A percentile compares a stretch with the other conserved stretches of the same genome.
These are phyloP conservation scores for Rhododendron ovatum DNA, from an alignment of 148 eudicot species.

Conservation along the genomic window DNA sequence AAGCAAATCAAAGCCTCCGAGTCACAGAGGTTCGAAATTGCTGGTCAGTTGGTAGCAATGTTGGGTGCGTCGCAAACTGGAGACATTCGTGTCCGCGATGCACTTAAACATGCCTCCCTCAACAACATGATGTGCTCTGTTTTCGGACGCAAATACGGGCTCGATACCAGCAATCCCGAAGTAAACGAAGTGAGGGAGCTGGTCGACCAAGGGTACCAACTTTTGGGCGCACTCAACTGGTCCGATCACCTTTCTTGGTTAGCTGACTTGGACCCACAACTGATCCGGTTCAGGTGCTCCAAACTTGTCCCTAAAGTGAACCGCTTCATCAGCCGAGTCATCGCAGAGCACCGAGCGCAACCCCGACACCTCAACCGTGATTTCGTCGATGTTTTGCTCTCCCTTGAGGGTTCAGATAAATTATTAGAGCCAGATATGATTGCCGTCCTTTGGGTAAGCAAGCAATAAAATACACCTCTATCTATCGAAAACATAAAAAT, in stretches of 20 bases:
- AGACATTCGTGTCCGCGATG: slow-evolving; percentile 32
- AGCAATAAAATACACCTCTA: not conserved
- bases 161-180: slow-evolving; percentile 20
- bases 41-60: slow-evolving; percentile 34
- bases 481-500: too few relatives aligned
- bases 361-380: slow-evolving; percentile 30
- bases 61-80: slow-evolving; percentile 11
- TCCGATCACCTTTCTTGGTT: slow-evolving; percentile 69
- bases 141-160: slow-evolving; percentile 36
- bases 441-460: slow-evolving; percentile 73
- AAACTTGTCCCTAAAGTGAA: slow-evolving; percentile 63
- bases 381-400: slow-evolving; percentile 67
- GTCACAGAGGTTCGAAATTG: slow-evolving; percentile 36
- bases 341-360: slow-evolving; percentile 41
- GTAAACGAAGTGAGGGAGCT: slow-evolving; percentile 38
- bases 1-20: slow-evolving; percentile 60
- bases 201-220: slow-evolving; percentile 74
- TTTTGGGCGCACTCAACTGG: slow-evolving; percentile 62
- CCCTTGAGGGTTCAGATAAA: slow-evolving; percentile 43
- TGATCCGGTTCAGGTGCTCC: slow-evolving; percentile 55
- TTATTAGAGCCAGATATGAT: slow-evolving; percentile 66
- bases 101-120: slow-evolving; percentile 49
- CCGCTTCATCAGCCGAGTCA: slow-evolving; percentile 48
- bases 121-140: slow-evolving; percentile 77
- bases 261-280: slow-evolving; percentile 54